These are phyloP conservation scores for Saccharomycopsis babjevae DNA, from an alignment of 805 yeast genomes.

Conservation along the genomic window DNA sequence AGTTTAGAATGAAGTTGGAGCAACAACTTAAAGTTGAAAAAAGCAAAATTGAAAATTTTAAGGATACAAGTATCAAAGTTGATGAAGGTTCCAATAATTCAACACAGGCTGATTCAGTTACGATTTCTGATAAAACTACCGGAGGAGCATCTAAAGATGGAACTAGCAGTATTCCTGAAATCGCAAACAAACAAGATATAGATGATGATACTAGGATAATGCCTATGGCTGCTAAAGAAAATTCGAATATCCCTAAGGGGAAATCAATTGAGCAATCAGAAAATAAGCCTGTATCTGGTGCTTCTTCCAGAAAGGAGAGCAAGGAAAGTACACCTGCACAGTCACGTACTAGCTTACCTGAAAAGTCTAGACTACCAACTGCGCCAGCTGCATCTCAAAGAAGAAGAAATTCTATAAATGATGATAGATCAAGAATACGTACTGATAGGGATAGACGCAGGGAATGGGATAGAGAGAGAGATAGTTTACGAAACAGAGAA, in stretches of 20 bases:
- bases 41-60: neutral
- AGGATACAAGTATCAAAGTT: neutral
- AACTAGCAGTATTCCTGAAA: neutral
- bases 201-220: neutral
- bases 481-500: slow-evolving; percentile 2
- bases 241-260: neutral
- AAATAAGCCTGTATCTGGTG: neutral
- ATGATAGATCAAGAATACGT: neutral
- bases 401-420: neutral
- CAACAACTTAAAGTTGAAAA: neutral
- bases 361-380: neutral
- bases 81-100: neutral
- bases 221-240: neutral
- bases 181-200: neutral
- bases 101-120: neutral
- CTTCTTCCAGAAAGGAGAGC: neutral
- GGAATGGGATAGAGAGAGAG: slow-evolving; percentile 10
- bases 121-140: neutral
- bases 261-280: neutral
- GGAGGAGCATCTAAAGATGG: neutral
- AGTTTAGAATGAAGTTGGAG: slow-evolving; percentile 12
- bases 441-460: neutral
- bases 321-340: neutral
- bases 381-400: neutral
- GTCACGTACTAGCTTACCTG: neutral